Percentiles rank a stretch among this genome's conserved stretches.
These are phyloP conservation scores for Picea sitchensis DNA, from an alignment of 75 land plant genomes.

Conservation along the genomic window DNA sequence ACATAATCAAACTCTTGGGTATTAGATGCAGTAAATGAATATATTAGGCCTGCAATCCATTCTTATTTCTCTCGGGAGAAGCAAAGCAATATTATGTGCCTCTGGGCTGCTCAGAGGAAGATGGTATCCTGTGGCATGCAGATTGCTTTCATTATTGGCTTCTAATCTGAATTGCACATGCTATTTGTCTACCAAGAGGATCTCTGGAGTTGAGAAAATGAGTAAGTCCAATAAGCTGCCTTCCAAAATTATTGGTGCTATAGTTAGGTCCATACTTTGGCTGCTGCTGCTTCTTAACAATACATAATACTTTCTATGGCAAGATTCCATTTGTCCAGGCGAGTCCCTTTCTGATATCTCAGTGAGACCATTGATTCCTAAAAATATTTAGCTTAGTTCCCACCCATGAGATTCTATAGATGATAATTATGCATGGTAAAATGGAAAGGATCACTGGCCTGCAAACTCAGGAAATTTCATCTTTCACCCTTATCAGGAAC, in stretches of 20 bases:
- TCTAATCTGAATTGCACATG: neutral
- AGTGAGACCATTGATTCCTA: neutral
- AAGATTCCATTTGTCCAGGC: neutral
- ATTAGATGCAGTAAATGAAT: neutral
- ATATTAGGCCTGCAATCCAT: neutral
- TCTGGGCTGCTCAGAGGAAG: neutral
- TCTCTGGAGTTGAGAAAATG: neutral
- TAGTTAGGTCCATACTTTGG: neutral
- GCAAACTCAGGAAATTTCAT: neutral
- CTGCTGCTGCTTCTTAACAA: neutral
- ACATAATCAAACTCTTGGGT: neutral
- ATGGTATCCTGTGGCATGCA: neutral
- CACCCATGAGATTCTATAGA: neutral
- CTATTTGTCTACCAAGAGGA: neutral
- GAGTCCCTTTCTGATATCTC: neutral
- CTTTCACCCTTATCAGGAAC: neutral
- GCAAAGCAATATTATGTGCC: neutral
- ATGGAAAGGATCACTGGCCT: neutral
- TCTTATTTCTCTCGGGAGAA: neutral
- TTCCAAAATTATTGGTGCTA: neutral
- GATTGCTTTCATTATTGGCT: neutral
- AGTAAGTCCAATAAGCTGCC: neutral
- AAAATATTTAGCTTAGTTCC: neutral
- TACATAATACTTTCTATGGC: neutral
- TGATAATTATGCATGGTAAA: neutral